Conservation (phyloP, 345 rosid genomes). For the Aegle marmelos region DNA sequence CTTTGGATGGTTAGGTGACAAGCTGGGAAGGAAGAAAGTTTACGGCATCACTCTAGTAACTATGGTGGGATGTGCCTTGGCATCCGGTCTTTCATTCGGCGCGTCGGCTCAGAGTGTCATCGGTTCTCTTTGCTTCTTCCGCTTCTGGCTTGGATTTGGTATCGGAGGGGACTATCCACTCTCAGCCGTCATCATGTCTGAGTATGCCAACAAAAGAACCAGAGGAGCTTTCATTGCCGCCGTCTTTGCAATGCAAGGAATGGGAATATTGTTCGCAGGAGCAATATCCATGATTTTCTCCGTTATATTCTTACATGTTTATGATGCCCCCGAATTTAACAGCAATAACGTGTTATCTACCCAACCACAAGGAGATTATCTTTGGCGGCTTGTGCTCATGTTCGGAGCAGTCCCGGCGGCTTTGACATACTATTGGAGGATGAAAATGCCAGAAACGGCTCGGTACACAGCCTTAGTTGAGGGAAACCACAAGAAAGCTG, state of each 20-base stretch:
- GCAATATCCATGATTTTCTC: constrained; percentile 55
- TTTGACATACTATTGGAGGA: constrained; percentile 68
- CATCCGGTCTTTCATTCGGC: constrained; percentile 69
- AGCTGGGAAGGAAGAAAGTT: constrained; percentile 73
- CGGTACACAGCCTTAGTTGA: constrained; percentile 69
- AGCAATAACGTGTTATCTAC: constrained; percentile 37
- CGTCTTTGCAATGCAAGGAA: constrained; percentile 79
- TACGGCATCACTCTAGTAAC: constrained; percentile 71
- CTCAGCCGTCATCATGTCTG: constrained; percentile 79
- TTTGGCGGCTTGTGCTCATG: constrained; percentile 78
- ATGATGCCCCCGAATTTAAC: constrained; percentile 22
- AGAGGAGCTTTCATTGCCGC: constrained; percentile 75
- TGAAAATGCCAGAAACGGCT: constrained; percentile 85
- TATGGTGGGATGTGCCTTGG: constrained; percentile 70
- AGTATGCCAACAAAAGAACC: constrained; percentile 64
- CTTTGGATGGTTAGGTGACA: constrained; percentile 79
- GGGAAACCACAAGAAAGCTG: constrained; percentile 63
- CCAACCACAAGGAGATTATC: constrained; percentile 55
- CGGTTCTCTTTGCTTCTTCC: constrained; percentile 66
- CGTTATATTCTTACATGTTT: constrained; percentile 33
- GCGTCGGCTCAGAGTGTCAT: constrained; percentile 42
- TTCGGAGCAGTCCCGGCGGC: constrained; percentile 77
- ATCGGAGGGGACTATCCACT: constrained; percentile 88
- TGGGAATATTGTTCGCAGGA: constrained; percentile 63
- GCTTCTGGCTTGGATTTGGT: constrained; percentile 86